phyloP scores from a whole-genome alignment of 2,329 filamentous ascomycete species.

The Xylariaceae sp. region DNA sequence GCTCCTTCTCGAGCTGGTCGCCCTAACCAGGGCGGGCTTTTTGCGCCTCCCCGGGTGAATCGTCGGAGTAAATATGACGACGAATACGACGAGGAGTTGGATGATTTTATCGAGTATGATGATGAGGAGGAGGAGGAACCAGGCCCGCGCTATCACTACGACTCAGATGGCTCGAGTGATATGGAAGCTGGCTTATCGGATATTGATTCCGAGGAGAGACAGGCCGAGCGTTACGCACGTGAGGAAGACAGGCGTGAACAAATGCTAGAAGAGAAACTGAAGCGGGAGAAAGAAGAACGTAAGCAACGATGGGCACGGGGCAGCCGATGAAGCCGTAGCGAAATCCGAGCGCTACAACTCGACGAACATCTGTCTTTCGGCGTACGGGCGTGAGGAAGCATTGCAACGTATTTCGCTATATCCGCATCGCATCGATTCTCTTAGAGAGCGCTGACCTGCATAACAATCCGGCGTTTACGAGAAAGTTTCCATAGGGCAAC shows the following conservation, averaged over 20 bases:
- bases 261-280: conserved; percentile 34
- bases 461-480: conserved; percentile 21
- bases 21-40: conserved; percentile 30
- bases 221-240: conserved; percentile 56
- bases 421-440: conserved; percentile 11
- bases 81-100: conserved; percentile 56
- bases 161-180: conserved; percentile 63
- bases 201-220: conserved; percentile 64
- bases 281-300: conserved; percentile 31
- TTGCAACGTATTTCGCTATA: conserved; percentile 4
- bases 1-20: conserved; percentile 19
- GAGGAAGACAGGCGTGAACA: conserved; percentile 62
- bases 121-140: conserved; percentile 47
- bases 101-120: conserved; percentile 58
- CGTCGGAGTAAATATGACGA: conserved; percentile 45
- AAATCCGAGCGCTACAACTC: conserved; percentile 11
- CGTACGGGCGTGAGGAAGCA: conserved; percentile 16
- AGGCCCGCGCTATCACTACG: conserved; percentile 48
- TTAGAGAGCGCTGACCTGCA: conserved; percentile 17
- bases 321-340: conserved; percentile 14
- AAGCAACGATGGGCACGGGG: conserved; percentile 24
- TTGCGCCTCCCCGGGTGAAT: conserved; percentile 33
- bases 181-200: conserved; percentile 75
- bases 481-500: conserved; percentile 19
- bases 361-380: conserved; percentile 15